Evolutionary conservation across 2,329 filamentous ascomycete species (phyloP).

Genomic region (Pseudogymnoascus destructans): DNA sequence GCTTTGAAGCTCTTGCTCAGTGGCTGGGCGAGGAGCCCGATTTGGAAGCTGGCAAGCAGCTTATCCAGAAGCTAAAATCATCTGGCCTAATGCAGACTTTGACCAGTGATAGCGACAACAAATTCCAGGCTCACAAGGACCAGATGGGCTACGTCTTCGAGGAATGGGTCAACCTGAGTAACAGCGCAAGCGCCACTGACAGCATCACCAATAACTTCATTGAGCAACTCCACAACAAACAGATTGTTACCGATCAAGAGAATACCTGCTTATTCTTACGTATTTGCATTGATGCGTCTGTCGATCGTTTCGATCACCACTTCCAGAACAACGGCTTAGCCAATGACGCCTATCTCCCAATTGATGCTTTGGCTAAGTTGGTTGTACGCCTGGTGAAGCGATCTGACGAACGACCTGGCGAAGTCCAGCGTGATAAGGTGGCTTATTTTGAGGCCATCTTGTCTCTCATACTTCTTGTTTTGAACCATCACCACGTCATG

Average conservation of each 20-base stretch:
- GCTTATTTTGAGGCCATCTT: slow-evolving; percentile 67
- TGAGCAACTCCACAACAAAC: slow-evolving; percentile 64
- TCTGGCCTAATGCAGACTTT: slow-evolving; percentile 40
- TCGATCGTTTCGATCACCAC: slow-evolving; percentile 62
- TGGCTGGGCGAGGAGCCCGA: slow-evolving; percentile 67
- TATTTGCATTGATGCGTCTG: slow-evolving; percentile 65
- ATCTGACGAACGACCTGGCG: slow-evolving; percentile 47
- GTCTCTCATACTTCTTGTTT: slow-evolving; percentile 62
- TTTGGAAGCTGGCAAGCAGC: slow-evolving; percentile 50
- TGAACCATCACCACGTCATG: slow-evolving; percentile 75
- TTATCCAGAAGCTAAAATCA: slow-evolving; percentile 52
- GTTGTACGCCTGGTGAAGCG: slow-evolving; percentile 63
- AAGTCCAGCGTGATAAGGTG: slow-evolving; percentile 48
- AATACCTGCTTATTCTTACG: slow-evolving; percentile 71
- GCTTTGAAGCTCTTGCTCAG: slow-evolving; percentile 64
- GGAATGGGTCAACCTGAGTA: slow-evolving; percentile 79
- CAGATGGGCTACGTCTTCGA: slow-evolving; percentile 93
- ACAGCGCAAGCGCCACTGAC: slow-evolving; percentile 62
- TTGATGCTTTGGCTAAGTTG: slow-evolving; percentile 74
- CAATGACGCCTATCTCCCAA: slow-evolving; percentile 42
- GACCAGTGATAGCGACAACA: slow-evolving; percentile 40
- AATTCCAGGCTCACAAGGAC: slow-evolving; percentile 50
- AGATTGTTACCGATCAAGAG: slow-evolving; percentile 60
- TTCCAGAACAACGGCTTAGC: slow-evolving; percentile 47
- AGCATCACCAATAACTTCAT: slow-evolving; percentile 65